Evolutionary conservation across 805 yeast genomes (phyloP), one percentile per base, ranked within the genome.

Genomic region (Barnettozyma sp.): DNA sequence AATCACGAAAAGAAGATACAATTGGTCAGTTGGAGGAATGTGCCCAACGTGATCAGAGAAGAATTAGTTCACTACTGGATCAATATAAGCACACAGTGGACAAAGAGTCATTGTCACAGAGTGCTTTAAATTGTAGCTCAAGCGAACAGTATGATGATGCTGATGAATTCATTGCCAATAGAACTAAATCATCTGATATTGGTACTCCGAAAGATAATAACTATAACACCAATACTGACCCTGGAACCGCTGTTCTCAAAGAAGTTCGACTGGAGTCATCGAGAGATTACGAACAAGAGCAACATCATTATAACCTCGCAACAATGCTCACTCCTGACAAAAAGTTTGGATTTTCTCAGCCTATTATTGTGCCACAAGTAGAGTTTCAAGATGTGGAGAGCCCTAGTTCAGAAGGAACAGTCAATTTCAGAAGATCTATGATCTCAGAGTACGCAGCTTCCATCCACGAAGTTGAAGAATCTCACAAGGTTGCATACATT

Each of bases 371-470:
- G n/a, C n/a, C n/a, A n/a, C n/a, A n/a, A n/a, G n/a, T n/a, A n/a
- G n/a, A n/a, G n/a, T n/a, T n/a, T n/a, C n/a, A n/a, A n/a, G n/a
- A n/a, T n/a, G n/a, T n/a, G n/a, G n/a, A n/a, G n/a, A n/a, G n/a
- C n/a, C n/a, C n/a, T n/a, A n/a, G n/a, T n/a, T n/a, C n/a, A n/a
- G n/a, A n/a, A n/a, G n/a, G n/a, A n/a, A n/a, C n/a, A n/a, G n/a
- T n/a, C n/a, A n/a, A n/a, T n/a, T n/a, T n/a, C 24, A 48, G 56
- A 44, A 33, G 36, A 25, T 53, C 58, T 1, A 30, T 45, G 13
- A 36, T 49, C 23, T 53, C 58, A 4, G 58, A 53, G 26, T 53
- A 53, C 35, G 43, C 54, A 1, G 48, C 50, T 13, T 39, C 47
- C 14, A 47, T 53, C 23, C 56, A 52, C 16, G 55, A 52, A 27